Conservation (phyloP, 2,329 filamentous ascomycete species). For the Fusarium sterilihyphosum region DNA sequence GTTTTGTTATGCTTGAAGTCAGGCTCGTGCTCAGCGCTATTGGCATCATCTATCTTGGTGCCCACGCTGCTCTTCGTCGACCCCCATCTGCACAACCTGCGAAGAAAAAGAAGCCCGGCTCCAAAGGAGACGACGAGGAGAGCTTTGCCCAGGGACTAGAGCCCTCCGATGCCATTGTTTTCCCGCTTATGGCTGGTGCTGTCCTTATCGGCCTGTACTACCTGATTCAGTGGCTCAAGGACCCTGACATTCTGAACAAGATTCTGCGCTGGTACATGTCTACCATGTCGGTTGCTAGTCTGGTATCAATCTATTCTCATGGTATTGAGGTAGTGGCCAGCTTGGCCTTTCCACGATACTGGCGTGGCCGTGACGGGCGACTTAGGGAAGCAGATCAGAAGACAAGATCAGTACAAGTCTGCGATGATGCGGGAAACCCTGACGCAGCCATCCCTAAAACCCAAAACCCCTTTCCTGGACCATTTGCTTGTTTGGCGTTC, state of each 20-base stretch:
- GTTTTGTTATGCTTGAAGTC: conserved; percentile 57
- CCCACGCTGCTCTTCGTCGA: conserved; percentile 85
- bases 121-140: conserved; percentile 61
- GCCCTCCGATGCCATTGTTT: conserved; percentile 83
- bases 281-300: conserved; percentile 78
- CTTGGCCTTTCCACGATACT: conserved; percentile 78
- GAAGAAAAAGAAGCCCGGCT: conserved; percentile 57
- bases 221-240: conserved; percentile 87
- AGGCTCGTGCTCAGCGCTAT: conserved; percentile 72
- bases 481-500: conserved; percentile 48
- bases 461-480: conserved; percentile 46
- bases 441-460: conserved; percentile 37
- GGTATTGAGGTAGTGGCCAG: conserved; percentile 70
- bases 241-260: conserved; percentile 83
- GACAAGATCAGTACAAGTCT: conserved; percentile 51
- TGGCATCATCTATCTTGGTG: conserved; percentile 84
- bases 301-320: conserved; percentile 80
- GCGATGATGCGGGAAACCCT: conserved; percentile 48
- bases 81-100: conserved; percentile 79
- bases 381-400: conserved; percentile 59
- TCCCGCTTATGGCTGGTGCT: conserved; percentile 80
- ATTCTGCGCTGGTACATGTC: conserved; percentile 87
- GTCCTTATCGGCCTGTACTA: conserved; percentile 83
- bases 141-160: conserved; percentile 61
- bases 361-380: conserved; percentile 58